phyloP scores from a whole-genome alignment of 176 grass and related monocot species.

The Poa pratensis region DNA sequence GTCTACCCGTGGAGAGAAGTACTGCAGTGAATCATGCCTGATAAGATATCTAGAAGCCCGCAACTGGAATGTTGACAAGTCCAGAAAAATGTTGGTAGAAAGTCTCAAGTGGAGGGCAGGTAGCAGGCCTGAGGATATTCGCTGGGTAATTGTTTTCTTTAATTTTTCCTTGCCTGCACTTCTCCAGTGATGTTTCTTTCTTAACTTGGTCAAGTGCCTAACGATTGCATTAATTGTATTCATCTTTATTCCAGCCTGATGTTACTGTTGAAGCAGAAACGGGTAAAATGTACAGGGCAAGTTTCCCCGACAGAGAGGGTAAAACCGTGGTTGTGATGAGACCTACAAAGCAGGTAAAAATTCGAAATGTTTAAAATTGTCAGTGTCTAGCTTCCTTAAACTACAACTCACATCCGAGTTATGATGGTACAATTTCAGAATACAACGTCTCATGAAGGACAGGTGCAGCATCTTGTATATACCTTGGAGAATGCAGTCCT shows the following conservation, averaged over 20 bases:
- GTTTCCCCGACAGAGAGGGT: constrained; percentile 76
- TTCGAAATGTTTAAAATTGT: not conserved
- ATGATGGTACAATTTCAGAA: constrained; percentile 58
- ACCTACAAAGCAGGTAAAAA: constrained; percentile 73
- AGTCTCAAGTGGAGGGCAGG: constrained; percentile 77
- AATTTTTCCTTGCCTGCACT: not conserved
- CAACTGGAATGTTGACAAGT: constrained; percentile 71
- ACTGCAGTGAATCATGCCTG: constrained; percentile 64
- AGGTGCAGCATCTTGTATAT: constrained; percentile 69
- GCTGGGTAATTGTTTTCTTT: constrained; percentile 55
- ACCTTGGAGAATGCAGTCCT: constrained; percentile 79
- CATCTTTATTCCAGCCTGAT: constrained; percentile 52
- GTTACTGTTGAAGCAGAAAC: constrained; percentile 80
- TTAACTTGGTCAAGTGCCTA: not conserved
- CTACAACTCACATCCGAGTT: not conserved
- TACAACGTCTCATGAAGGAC: constrained; percentile 66
- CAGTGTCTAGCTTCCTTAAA: constrained; percentile 4
- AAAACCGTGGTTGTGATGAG: constrained; percentile 69
- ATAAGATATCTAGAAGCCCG: constrained; percentile 80
- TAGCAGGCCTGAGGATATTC: constrained; percentile 77
- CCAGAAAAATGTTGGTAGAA: constrained; percentile 90
- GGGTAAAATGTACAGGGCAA: constrained; percentile 77
- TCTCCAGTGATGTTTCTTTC: not conserved
- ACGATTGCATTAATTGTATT: not conserved
- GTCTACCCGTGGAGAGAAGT: constrained; percentile 48